A percentile compares a stretch with the other conserved stretches of the same genome.
These are phyloP conservation scores for Fusarium sp. DNA, from an alignment of 2,329 filamentous ascomycete species.

Conservation along the genomic window DNA sequence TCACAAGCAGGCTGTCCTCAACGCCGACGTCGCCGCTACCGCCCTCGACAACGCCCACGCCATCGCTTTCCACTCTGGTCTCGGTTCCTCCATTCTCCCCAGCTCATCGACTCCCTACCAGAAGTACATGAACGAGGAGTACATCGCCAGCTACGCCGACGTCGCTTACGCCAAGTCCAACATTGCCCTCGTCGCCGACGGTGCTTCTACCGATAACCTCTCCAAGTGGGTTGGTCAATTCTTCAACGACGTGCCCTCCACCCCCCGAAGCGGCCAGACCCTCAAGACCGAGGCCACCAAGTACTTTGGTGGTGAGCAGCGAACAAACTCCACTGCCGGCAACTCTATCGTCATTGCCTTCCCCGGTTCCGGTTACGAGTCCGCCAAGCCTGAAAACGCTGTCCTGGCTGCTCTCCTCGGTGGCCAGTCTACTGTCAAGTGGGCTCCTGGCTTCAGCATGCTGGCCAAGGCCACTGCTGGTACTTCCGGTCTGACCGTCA, in stretches of 20 bases:
- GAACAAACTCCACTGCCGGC: conserved; percentile 78
- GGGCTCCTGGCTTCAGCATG: conserved; percentile 91
- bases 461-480: conserved; percentile 81
- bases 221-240: conserved; percentile 93
- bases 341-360: conserved; percentile 93
- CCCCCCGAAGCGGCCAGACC: conserved; percentile 61
- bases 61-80: conserved; percentile 91
- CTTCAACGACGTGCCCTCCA: conserved; percentile 77
- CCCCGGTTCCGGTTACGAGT: conserved; percentile 83
- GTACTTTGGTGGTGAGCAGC: conserved; percentile 96
- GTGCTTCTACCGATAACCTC: conserved; percentile 79
- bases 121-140: conserved; percentile 82
- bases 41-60: conserved; percentile 88
- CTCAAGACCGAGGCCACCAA: conserved; percentile 75
- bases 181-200: conserved; percentile 91
- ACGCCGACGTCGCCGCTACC: conserved; percentile 70
- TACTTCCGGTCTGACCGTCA: conserved; percentile 73
- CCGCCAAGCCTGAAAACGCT: conserved; percentile 88
- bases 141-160: conserved; percentile 79
- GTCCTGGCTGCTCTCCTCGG: conserved; percentile 91
- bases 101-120: conserved; percentile 76
- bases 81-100: conserved; percentile 82
- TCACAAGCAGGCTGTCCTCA: conserved; percentile 78
- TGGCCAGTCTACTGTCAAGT: conserved; percentile 92
- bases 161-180: conserved; percentile 89